Conservation (phyloP, 78 protist species). For the Dictyostelium purpureum region DNA sequence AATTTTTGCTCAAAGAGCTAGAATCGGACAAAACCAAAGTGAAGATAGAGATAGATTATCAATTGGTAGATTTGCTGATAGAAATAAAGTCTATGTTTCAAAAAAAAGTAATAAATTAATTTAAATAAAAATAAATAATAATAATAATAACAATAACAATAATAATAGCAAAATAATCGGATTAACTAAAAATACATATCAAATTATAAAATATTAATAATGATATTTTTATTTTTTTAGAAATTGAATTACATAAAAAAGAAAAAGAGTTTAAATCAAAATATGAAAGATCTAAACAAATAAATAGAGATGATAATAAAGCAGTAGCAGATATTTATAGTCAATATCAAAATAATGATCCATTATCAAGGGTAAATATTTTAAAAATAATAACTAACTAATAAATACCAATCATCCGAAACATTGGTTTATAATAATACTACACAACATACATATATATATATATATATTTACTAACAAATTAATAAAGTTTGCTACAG, state of each 20-base stretch:
- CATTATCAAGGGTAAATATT: not conserved
- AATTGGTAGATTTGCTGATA: not conserved
- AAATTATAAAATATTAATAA: not conserved
- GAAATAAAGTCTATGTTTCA: slow-evolving; percentile 7
- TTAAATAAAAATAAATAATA: not conserved
- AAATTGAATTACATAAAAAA: slow-evolving; percentile 20
- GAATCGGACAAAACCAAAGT: not conserved
- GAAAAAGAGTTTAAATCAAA: not conserved
- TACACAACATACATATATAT: not conserved
- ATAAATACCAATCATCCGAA: no score
- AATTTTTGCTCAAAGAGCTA: not conserved
- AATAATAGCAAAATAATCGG: no score
- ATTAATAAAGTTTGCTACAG: not conserved
- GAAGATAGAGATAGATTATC: not conserved
- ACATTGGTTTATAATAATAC: no score
- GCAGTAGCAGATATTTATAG: not conserved
- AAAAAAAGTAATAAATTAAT: not conserved
- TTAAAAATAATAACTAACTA: not conserved
- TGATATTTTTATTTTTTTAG: not conserved
- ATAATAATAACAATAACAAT: no score
- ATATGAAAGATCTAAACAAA: not conserved
- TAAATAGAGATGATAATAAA: not conserved
- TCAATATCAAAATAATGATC: not conserved
- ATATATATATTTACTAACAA: no score
- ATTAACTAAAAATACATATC: no score